phyloP scores from a whole-genome alignment of 768 basidiomycete genomes.

The Termitomyces titanicus region DNA sequence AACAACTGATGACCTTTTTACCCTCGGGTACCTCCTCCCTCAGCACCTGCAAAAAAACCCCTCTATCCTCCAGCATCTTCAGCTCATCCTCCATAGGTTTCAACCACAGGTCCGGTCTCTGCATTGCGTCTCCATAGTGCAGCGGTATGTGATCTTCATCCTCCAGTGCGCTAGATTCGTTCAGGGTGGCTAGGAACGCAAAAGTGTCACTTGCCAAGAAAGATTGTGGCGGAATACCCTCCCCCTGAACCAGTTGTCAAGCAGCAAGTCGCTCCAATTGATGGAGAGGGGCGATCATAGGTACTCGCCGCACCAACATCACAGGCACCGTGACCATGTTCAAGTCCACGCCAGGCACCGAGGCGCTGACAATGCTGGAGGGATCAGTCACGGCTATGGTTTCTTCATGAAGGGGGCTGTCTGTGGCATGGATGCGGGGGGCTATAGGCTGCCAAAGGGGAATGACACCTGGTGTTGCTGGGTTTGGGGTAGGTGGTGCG shows the following conservation, averaged over 20 bases:
- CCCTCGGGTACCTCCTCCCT: neutral
- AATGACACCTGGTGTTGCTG: neutral
- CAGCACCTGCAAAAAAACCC: neutral
- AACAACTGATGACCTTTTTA: constrained; percentile 6
- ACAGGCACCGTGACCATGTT: no score
- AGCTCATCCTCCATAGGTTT: constrained; percentile 14
- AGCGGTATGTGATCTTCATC: neutral
- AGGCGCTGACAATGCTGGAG: no score
- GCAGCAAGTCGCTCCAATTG: no score
- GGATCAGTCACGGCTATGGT: neutral
- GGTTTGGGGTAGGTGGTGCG: no score
- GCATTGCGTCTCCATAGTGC: constrained; percentile 10
- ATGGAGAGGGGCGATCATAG: no score
- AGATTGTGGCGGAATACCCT: no score
- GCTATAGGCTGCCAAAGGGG: neutral
- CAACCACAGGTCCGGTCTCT: constrained; percentile 12
- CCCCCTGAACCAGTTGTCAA: no score
- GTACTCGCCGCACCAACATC: no score
- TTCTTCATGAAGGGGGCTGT: neutral
- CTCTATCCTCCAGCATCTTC: constrained; percentile 10
- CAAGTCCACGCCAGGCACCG: no score
- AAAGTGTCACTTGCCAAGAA: no score
- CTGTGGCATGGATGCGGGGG: neutral
- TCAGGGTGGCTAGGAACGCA: no score
- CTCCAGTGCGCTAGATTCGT: neutral